phyloP scores from a whole-genome alignment of 192 early-diverging fungal genomes.

The Polychytrium aggregatum region DNA sequence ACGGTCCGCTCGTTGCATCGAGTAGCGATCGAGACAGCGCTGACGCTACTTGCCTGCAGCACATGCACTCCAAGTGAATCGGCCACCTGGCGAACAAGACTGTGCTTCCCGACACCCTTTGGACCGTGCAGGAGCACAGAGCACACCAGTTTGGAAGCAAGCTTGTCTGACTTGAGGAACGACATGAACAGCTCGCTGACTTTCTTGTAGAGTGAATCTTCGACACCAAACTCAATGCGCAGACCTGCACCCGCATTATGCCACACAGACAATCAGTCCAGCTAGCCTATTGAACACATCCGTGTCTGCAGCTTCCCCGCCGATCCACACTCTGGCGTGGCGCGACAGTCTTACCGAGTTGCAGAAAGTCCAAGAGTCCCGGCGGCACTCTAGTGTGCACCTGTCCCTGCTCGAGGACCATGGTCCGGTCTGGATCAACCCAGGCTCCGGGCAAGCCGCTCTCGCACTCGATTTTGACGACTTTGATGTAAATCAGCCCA shows the following conservation, averaged over 20 bases:
- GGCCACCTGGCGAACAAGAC: slow-evolving; percentile 50
- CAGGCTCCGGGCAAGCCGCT: too few species aligned
- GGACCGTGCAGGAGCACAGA: slow-evolving; percentile 68
- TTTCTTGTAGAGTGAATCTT: slow-evolving; percentile 10
- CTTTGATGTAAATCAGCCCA: too few species aligned
- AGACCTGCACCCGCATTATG: not conserved
- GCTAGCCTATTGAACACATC: slow-evolving; percentile 42
- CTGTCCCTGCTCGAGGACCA: too few species aligned
- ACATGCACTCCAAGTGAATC: slow-evolving; percentile 67
- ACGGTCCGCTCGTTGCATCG: too few species aligned
- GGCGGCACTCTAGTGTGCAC: too few species aligned
- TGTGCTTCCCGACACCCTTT: slow-evolving; percentile 73
- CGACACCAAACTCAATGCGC: not conserved
- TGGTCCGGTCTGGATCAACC: too few species aligned
- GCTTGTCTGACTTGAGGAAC: slow-evolving; percentile 65
- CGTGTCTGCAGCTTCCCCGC: slow-evolving; percentile 12
- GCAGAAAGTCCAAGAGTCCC: too few species aligned
- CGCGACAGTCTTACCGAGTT: too few species aligned
- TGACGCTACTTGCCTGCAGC: slow-evolving; percentile 38
- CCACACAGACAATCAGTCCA: too few species aligned
- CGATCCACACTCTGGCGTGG: too few species aligned
- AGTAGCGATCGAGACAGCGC: not conserved
- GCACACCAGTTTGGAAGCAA: slow-evolving; percentile 55
- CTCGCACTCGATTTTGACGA: too few species aligned
- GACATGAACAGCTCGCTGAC: slow-evolving; percentile 16